Evolutionary conservation across 768 basidiomycete genomes (phyloP), one percentile per base, ranked within the genome.

Genomic region (Termitomyces sp.): DNA sequence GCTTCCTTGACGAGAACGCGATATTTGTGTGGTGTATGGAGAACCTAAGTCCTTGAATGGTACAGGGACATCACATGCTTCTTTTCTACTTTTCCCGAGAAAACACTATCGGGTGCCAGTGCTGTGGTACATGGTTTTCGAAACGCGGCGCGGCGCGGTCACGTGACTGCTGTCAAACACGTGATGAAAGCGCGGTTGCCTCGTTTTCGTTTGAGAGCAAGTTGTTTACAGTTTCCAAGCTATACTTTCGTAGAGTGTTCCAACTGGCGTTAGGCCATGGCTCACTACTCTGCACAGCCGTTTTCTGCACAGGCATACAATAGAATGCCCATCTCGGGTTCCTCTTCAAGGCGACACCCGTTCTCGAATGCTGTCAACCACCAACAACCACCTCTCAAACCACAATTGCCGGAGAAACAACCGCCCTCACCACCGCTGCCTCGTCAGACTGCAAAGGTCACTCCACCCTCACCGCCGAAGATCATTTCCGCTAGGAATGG

Each of bases 361-460:
- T 68, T 72, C 62, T 65, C 69, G 2, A 65, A 71, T 56, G 67
- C 70, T 45, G 70, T 69, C 64, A 71, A 70, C 64, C 67, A 72
- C 64, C 60, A 57, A 46, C 50, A 46, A 33, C n/a, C 35, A 52
- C 44, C 50, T 54, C 57, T 65, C 46, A 70, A 74, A 52, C 66
- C 57, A 26, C 74, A 63, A 32, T 67, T 61, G 22, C 63, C 69
- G 3, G 71, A 74, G 61, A 68, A 73, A 46, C 60, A 63, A 5
- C 75, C 81, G 1, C 51, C 71, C 1, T 85, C 84, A 7, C 87
- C 89, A 1, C 91, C 90, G 9, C 69, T 93, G 16, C 86, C 87
- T 36, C 80, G 90, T 56, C 90, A 92, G 76, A 93, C 90, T 70
- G 87, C 80, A 65, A 92, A 91, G 72, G 86, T 87, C 1, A 78